Conservation (phyloP, 257 asterid species). For the Nicotiana noctiflora region DNA sequence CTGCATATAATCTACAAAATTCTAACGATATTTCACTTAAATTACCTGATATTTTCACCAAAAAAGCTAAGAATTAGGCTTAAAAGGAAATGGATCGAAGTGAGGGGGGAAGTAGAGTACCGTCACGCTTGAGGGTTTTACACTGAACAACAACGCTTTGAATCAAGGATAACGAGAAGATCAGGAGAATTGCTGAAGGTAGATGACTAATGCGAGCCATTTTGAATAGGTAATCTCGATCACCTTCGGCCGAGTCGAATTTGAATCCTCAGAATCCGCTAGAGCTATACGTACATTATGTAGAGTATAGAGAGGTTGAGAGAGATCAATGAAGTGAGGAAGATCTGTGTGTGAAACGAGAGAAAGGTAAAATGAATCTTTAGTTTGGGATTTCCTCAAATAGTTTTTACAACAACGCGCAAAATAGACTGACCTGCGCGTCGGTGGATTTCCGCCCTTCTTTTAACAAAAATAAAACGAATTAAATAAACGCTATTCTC, state of each 20-base stretch:
- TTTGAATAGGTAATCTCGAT: background rate
- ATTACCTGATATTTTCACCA: background rate
- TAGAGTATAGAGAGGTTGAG: background rate
- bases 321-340: background rate
- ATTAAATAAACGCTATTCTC: too few species aligned
- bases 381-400: background rate
- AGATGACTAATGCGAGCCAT: background rate
- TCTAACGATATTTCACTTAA: background rate
- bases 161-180: background rate
- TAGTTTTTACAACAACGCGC: background rate
- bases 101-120: background rate
- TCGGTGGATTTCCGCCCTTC: background rate
- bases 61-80: background rate
- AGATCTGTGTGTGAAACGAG: background rate
- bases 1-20: background rate
- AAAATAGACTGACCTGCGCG: background rate
- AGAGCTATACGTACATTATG: background rate
- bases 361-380: background rate
- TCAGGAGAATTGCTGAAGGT: background rate
- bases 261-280: background rate
- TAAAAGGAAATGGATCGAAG: background rate
- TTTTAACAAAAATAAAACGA: too few species aligned
- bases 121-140: slow-evolving; percentile 14
- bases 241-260: background rate
- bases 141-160: background rate